phyloP scores from a whole-genome alignment of 2,329 filamentous ascomycete genomes.

The Cyclaneusma minus region DNA sequence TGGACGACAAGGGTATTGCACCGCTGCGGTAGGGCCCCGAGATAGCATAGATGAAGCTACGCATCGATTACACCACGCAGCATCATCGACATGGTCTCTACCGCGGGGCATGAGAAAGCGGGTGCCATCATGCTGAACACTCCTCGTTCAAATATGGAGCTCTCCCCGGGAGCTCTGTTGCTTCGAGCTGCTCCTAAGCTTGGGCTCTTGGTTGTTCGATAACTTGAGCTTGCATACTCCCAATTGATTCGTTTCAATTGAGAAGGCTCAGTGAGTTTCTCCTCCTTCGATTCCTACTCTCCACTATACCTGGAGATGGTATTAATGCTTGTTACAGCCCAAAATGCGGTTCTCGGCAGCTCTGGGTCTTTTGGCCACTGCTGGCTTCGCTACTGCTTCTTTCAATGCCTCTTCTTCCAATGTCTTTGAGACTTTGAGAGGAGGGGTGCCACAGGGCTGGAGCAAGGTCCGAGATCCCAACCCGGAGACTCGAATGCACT shows the following conservation, averaged over 20 bases:
- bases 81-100: too few species aligned
- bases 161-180: too few species aligned
- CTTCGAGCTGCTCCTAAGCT: neutral
- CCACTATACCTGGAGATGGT: neutral
- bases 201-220: neutral
- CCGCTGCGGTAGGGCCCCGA: too few species aligned
- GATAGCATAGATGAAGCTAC: too few species aligned
- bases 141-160: too few species aligned
- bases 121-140: too few species aligned
- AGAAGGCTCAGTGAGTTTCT: conserved; percentile 1
- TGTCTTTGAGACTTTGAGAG: conserved; percentile 10
- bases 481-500: conserved; percentile 6
- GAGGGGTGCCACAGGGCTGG: conserved; percentile 11
- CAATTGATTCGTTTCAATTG: conserved; percentile 1
- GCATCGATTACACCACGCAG: too few species aligned
- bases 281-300: conserved; percentile 1
- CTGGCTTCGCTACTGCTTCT: conserved; percentile 1
- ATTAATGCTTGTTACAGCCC: conserved; percentile 1
- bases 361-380: conserved; percentile 2
- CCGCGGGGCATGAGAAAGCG: too few species aligned
- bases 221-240: neutral
- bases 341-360: conserved; percentile 3
- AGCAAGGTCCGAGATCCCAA: conserved; percentile 8
- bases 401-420: conserved; percentile 4
- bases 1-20: too few species aligned